Conservation (phyloP, 768 basidiomycete genomes). For the Trametes cingulata region DNA sequence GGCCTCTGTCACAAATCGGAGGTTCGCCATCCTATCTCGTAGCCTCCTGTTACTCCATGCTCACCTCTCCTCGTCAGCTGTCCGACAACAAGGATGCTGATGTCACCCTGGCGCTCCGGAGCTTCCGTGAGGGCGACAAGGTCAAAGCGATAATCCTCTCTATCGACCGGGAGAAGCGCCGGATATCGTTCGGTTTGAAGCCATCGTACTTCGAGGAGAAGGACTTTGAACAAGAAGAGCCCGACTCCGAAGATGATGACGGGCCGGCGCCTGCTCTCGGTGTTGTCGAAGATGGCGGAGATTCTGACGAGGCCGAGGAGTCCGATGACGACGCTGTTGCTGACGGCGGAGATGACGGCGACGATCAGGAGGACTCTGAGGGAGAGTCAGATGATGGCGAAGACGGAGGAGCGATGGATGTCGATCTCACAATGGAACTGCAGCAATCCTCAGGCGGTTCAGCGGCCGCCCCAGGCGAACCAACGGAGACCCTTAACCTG, state of each 20-base stretch:
- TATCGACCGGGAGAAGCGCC: conserved; percentile 75
- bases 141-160: conserved; percentile 78
- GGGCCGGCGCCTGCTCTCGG: conserved; percentile 30
- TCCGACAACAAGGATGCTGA: conserved; percentile 87
- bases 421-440: conserved; percentile 41
- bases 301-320: conserved; percentile 18
- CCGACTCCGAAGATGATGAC: conserved; percentile 30
- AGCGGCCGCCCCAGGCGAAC: not conserved
- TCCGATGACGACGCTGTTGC: conserved; percentile 19
- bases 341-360: conserved; percentile 13
- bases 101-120: conserved; percentile 70
- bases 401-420: conserved; percentile 44
- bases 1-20: conserved; percentile 96
- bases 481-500: conserved; percentile 41
- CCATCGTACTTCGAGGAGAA: conserved; percentile 81
- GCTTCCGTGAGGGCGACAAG: conserved; percentile 84
- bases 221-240: conserved; percentile 49
- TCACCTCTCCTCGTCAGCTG: conserved; percentile 49
- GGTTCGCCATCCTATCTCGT: conserved; percentile 43
- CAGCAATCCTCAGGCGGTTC: conserved; percentile 16
- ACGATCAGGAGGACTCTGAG: conserved; percentile 39
- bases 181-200: conserved; percentile 81
- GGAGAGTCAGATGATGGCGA: conserved; percentile 28
- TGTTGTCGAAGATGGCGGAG: conserved; percentile 32
- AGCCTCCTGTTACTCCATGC: not conserved